Evolutionary conservation across 106 monocot genomes (phyloP), one percentile per base, ranked within the genome.

Genomic region (Gastrodia elata): DNA sequence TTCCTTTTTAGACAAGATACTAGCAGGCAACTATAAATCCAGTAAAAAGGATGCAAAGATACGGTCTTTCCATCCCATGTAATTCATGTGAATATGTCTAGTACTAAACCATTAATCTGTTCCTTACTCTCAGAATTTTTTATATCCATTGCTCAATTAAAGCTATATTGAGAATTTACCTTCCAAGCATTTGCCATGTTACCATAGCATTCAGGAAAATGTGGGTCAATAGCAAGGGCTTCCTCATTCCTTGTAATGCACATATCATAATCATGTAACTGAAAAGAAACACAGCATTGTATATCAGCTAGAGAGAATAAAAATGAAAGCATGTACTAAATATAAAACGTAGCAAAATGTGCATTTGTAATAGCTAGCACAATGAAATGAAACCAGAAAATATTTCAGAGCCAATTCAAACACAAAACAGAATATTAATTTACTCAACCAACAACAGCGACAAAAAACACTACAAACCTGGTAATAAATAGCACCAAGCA

Each of bases 181-280:
- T 92, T 96, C 92, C 87, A 92, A 41, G 96, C 96, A 92, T 96
- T 96, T 55, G 92, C 96, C 96, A 96, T 96, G 79, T 96, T 96
- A 6, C 96, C 96, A 77, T 90, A 96, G 75, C 92, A 96, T 77
- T 96, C 96, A 11, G 92, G 92, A 77, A 96, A 90, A 43, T 83
- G 82, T 10, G 92, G 92, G 59, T 92, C 77, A 68, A 96, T 82
- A 5, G 84, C 80, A 79, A 96, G 83, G 44, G 96, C 96, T 81
- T 96, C 96, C 76, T 96, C 86, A 73, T 96, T 96, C 68, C 81
- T 92, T 73, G 83, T 79, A 70, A 96, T 92, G 73, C 92, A 96
- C 87, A 86, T 90, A 34, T 96, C 96, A 84, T 80, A 92, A 77
- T 96, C 83, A 75, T 84, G 96, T 42, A 96, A 44, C 96, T 96